Base-by-base conservation (phyloP, 179 eudicot genomes). In the Drosera spatulata region DNA sequence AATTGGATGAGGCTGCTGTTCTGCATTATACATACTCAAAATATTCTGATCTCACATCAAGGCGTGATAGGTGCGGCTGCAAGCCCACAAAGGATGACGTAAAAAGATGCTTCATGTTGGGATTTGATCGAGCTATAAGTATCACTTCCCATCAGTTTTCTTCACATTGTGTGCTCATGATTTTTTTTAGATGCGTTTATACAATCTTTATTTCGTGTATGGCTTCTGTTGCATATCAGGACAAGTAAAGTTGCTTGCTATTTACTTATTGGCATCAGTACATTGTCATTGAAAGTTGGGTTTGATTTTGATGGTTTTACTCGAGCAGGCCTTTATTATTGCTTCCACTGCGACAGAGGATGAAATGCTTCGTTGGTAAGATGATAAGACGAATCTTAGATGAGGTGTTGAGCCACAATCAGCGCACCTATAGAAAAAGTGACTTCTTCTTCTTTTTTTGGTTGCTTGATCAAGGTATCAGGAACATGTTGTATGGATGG, bases 101-200 rank as follows among this genome's bases (percentile, higher is more conserved):
- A 41, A 84, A 89, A 65, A 71, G 89, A 76, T 89, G 97, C 74
- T 87, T 89, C 71, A 87, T 89, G 91, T 68, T 87, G 77, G 91
- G 86, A 55, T 89, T 86, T 66, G 97, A 89, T 76, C 76, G 95
- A 89, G 63, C 77, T 50, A 95, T 89, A 67, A 86, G 97, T 79
- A 50, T 33, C 39, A 22, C 33, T 22, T 22, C 33, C 33, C 33
- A 0, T 22, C 33, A 22, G 33, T 1, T 22, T 22, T 5, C 6
- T 3, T 10, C 3, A 2, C 55, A 51, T 51, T 37, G 4, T 51
- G 2, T 51, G 13, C 15, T 4, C 14, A n/a, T 49, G 5, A 9
- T n/a, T 49, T 7, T 43, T 0, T 4, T 4, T 43, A 43, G 45
- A 4, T 43, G 45, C 45, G 33, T 22, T 22, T 22, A 22, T 22